phyloP scores from a whole-genome alignment of 345 rosid species.

The Xanthoceras sorbifolium region DNA sequence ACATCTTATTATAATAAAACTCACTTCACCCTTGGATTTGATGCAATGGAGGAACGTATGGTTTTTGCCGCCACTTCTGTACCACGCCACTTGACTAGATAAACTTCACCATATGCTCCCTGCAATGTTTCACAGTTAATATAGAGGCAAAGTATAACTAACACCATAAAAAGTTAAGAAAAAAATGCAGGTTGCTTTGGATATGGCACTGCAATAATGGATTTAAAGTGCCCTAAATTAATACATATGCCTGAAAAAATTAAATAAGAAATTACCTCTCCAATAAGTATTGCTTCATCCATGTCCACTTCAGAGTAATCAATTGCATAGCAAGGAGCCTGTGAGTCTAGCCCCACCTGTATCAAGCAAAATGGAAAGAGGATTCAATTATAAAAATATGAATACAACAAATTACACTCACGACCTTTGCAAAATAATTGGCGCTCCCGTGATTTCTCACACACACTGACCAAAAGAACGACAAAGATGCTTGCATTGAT shows the following conservation, averaged over 20 bases:
- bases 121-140: conserved; percentile 21
- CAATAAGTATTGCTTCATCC: conserved; percentile 49
- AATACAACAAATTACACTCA: neutral
- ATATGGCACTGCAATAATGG: neutral
- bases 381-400: neutral
- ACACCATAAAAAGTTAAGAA: neutral
- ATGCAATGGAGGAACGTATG: conserved; percentile 65
- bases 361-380: conserved; percentile 15
- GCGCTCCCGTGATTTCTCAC: neutral
- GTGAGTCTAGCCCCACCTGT: conserved; percentile 60
- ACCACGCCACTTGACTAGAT: conserved; percentile 67
- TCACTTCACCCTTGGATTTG: conserved; percentile 63
- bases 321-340: conserved; percentile 48
- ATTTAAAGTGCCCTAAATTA: neutral
- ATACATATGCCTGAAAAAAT: conserved; percentile 17
- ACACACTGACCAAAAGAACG: neutral
- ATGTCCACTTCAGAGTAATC: conserved; percentile 45
- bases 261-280: conserved; percentile 50
- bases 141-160: conserved; percentile 8
- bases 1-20: conserved; percentile 17
- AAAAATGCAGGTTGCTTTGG: conserved; percentile 7
- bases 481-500: neutral
- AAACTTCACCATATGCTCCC: conserved; percentile 70
- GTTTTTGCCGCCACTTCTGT: conserved; percentile 70
- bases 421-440: conserved; percentile 5